Base-by-base conservation (phyloP, 2,329 filamentous ascomycete genomes). In the Lachnellula subtilissima region DNA sequence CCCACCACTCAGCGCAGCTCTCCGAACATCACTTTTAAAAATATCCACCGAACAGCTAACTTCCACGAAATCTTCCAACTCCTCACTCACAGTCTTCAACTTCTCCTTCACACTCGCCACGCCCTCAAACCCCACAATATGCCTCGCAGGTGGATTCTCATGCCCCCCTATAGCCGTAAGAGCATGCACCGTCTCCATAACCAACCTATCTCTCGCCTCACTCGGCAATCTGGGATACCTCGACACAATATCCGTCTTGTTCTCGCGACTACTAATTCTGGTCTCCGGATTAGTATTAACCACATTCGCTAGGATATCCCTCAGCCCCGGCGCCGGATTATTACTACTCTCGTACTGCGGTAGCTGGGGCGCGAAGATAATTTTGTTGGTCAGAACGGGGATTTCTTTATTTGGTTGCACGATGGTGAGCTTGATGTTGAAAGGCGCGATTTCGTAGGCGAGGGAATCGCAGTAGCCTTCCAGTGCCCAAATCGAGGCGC, bases 321-420 rank as follows among this genome's bases (percentile, higher is more conserved):
- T 84, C 51, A 94, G 84, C 49, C 89, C 84, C 0, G 92, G 91
- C 2, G 90, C 91, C 2, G 85, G 85, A 60, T 90, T 91, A 61
- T 81, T 81, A 54, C 84, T 80, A 56, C 82, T 82, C 7, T 87
- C 81, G 66, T 88, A 88, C 58, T 83, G 84, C 1, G 81, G 79
- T 68, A 96, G 82, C 37, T 86, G 85, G 5, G 93, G 92, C 2
- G 89, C 88, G 63, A 93, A 90, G 49, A 86, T 88, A 65, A 97
- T 88, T 54, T 87, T 86, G 73, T 96, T 96, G 28, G 90, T 94
- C 55, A 97, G 79, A 35, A 91, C 85, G 61, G 88, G 85, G 59
- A 96, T 89, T 75, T 97, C 93, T 74, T 96, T 91, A 73, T 91
- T 95, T 25, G 92, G 91, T 76, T 99, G 93, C 46, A 99, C 87